Evolutionary conservation across 495 filamentous ascomycete species (phyloP).

Genomic region (Annulohypoxylon bovei): DNA sequence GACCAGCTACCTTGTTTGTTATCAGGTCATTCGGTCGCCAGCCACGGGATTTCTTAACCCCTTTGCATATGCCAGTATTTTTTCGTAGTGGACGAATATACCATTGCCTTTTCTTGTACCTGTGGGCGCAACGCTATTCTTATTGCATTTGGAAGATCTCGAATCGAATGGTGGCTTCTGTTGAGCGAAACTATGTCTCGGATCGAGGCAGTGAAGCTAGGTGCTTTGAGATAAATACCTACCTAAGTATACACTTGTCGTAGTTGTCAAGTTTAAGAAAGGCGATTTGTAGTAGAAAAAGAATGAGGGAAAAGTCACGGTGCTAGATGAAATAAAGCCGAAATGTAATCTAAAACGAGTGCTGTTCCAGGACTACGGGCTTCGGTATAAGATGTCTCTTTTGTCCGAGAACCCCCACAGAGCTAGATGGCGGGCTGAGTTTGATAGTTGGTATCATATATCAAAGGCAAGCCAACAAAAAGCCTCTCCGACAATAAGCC

Average conservation of each 20-base stretch:
- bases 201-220: background rate
- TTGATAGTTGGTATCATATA: slow-evolving; percentile 20
- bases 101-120: background rate
- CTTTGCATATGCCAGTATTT: background rate
- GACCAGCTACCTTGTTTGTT: background rate
- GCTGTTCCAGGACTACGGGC: slow-evolving; percentile 13
- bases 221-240: no score
- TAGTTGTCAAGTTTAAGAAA: background rate
- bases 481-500: slow-evolving; percentile 35
- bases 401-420: slow-evolving; percentile 12
- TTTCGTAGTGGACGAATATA: background rate
- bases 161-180: background rate
- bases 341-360: slow-evolving; percentile 14
- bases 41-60: background rate
- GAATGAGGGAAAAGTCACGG: background rate
- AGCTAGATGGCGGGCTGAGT: slow-evolving; percentile 4
- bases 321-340: slow-evolving; percentile 15
- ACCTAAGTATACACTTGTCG: background rate
- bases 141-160: background rate
- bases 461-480: slow-evolving; percentile 11
- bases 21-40: background rate
- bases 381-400: slow-evolving; percentile 3
- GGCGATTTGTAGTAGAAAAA: background rate
- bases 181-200: background rate
- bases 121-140: background rate